Base-by-base conservation (phyloP, 805 yeast genomes). In the Alloascoidea africana region DNA sequence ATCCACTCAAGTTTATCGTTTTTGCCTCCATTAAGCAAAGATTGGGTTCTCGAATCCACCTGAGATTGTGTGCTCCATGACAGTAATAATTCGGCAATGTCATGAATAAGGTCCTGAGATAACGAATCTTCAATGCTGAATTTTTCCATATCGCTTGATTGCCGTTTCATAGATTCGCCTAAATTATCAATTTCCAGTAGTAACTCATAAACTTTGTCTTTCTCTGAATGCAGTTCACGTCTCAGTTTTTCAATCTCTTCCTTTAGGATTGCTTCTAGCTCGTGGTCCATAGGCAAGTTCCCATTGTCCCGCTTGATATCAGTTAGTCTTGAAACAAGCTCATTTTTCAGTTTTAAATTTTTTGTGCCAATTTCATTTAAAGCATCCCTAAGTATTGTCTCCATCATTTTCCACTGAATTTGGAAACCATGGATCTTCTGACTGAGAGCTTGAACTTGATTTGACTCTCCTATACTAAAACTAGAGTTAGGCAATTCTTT, bases 371-470 rank as follows among this genome's bases (percentile, higher is more conserved):
- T 34, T 18, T 34, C 36, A 5, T 34, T 30, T 34, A 34, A 18
- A 8, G 36, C 36, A 11, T 34, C 36, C 14, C 32, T 5, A 13
- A 34, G 14, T 11, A 34, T 18, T 8, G 36, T 11, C 18, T 34
- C 36, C 32, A 34, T 16, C n/a, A 34, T n/a, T 34, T 34, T 34
- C 14, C 17, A 34, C 18, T 34, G 36, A 6, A 34, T 34, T 34
- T 34, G 36, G 18, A 14, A 34, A 5, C 36, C 36, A 34, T 34
- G 18, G 5, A 34, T 34, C 14, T 34, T 34, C 18, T 34, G 14
- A 6, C 18, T 14, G 11, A 34, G 18, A 8, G 16, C 36, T 34
- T 34, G 16, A n/a, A 34, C 18, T 34, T 34, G 17, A 11, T 5
- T 11, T 6, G 32, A 34, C 11, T 16, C 19, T n/a, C 16, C 17